Conservation (phyloP, 2,329 filamentous ascomycete species). For the Chaetomium sp. region DNA sequence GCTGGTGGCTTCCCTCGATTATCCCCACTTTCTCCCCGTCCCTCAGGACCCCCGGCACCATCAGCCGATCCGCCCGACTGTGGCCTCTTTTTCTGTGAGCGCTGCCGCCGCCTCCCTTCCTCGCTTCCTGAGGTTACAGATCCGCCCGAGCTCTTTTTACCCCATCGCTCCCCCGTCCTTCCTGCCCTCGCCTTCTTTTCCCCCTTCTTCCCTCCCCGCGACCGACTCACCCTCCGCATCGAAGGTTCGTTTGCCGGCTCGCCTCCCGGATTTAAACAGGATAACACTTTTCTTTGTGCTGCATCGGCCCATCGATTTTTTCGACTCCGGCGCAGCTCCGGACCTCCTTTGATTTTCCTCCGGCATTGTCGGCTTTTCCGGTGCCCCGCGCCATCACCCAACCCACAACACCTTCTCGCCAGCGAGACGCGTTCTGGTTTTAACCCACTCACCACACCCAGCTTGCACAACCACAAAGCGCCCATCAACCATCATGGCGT, state of each 20-base stretch:
- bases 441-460: background rate
- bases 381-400: slow-evolving; percentile 9
- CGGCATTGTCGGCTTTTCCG: slow-evolving; percentile 24
- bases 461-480: background rate
- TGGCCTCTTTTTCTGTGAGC: slow-evolving; percentile 33
- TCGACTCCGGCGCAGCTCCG: slow-evolving; percentile 28
- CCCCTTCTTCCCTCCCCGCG: slow-evolving; percentile 19
- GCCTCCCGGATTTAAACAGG: background rate
- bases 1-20: slow-evolving; percentile 25
- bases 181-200: slow-evolving; percentile 25
- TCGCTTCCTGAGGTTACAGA: slow-evolving; percentile 35
- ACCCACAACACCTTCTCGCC: background rate
- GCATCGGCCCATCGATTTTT: slow-evolving; percentile 15
- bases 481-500: slow-evolving; percentile 29
- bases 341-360: slow-evolving; percentile 23
- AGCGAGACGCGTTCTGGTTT: background rate
- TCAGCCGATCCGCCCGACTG: slow-evolving; percentile 39
- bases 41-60: slow-evolving; percentile 36
- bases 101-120: slow-evolving; percentile 38
- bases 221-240: slow-evolving; percentile 20
- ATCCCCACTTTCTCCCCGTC: slow-evolving; percentile 35
- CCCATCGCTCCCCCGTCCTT: slow-evolving; percentile 34
- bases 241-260: slow-evolving; percentile 15
- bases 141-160: slow-evolving; percentile 37
- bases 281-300: slow-evolving; percentile 9